These are phyloP conservation scores for Verticillium dahliae DNA, from an alignment of 2,329 filamentous ascomycete genomes.

Conservation along the genomic window DNA sequence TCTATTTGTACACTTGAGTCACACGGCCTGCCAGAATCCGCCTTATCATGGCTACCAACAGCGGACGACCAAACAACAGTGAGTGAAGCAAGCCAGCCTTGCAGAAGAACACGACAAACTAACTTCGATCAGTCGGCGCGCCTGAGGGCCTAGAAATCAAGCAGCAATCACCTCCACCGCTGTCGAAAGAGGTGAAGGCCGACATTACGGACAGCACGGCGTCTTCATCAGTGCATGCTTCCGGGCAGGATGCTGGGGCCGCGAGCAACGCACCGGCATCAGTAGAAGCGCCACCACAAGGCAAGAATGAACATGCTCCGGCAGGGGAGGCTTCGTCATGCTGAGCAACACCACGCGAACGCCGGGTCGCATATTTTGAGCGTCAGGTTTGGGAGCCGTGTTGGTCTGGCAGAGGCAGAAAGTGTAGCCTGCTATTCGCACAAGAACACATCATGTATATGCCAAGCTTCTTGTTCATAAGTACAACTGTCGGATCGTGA, in stretches of 20 bases:
- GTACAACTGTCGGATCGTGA: constrained; percentile 38
- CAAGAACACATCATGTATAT: too few species aligned
- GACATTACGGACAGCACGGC: constrained; percentile 26
- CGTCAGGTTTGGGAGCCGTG: too few species aligned
- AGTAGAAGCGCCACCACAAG: constrained; percentile 44
- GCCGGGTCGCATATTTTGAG: too few species aligned
- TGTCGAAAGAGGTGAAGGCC: constrained; percentile 32
- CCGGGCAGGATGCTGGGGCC: constrained; percentile 27
- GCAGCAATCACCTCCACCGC: constrained; percentile 32
- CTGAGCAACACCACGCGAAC: not conserved
- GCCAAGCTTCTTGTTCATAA: too few species aligned
- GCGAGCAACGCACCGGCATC: constrained; percentile 28
- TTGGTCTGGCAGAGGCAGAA: too few species aligned
- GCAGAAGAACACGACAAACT: not conserved
- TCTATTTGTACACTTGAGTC: too few species aligned
- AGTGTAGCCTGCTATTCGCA: too few species aligned
- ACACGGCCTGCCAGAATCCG: too few species aligned
- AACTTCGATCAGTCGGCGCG: constrained; percentile 28
- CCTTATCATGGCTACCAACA: constrained; percentile 52
- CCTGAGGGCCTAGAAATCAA: constrained; percentile 29
- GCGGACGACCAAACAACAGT: constrained; percentile 41
- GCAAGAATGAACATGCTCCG: constrained; percentile 37
- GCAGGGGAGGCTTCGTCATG: not conserved
- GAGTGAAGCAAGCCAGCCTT: constrained; percentile 11
- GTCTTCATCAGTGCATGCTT: constrained; percentile 20